Percentiles rank a stretch among this genome's conserved stretches.
Evolutionary conservation across 345 rosid species (phyloP).

Genomic region (Corchorus olitorius): DNA sequence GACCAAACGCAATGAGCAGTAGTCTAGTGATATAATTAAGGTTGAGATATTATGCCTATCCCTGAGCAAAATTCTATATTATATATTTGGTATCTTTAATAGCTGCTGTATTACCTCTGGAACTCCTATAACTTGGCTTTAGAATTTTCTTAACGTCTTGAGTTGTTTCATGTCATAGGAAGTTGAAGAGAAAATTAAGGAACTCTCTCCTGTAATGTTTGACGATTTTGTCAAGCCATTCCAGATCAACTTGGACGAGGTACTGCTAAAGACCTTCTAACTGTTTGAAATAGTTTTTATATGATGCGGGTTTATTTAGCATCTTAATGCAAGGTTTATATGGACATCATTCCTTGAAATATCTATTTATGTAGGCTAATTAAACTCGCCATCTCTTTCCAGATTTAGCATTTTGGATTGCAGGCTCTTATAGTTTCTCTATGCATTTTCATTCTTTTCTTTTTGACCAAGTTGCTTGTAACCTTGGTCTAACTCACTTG

Average conservation of each 20-base stretch:
- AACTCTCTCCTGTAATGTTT: constrained; percentile 66
- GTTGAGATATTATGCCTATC: background rate
- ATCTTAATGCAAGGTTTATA: background rate
- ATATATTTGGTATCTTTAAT: background rate
- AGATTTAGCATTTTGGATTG: background rate
- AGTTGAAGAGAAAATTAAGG: constrained; percentile 74
- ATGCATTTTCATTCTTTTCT: background rate
- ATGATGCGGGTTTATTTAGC: background rate
- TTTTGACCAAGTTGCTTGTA: background rate
- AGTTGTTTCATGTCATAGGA: constrained; percentile 50
- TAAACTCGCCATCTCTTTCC: background rate
- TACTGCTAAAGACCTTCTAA: constrained; percentile 23
- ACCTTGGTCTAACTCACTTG: background rate
- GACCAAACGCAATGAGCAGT: background rate
- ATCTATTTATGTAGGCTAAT: background rate
- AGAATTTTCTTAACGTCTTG: background rate
- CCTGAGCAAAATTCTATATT: background rate
- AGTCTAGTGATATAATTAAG: background rate
- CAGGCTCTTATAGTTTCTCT: background rate
- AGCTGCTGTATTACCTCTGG: background rate
- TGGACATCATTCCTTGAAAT: background rate
- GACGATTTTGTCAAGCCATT: constrained; percentile 89
- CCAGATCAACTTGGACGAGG: constrained; percentile 75
- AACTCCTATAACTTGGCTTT: background rate
- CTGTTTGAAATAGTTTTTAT: background rate